phyloP scores from a whole-genome alignment of 305 asterid species.

The Fraxinus dipetala region DNA sequence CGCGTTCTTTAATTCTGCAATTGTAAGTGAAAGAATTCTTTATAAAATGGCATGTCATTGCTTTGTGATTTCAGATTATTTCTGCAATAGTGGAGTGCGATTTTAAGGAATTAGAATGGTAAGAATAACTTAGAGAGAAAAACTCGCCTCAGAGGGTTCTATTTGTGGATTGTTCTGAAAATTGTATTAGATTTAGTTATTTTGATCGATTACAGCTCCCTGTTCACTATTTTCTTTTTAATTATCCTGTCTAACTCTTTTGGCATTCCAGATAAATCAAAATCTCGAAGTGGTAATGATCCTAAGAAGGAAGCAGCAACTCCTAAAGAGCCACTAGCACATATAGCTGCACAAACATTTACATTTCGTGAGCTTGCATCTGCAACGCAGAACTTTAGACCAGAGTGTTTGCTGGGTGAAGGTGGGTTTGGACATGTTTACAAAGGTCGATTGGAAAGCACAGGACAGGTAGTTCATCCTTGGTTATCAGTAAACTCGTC shows the following conservation, averaged over 20 bases:
- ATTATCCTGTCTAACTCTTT: not conserved
- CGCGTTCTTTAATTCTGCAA: slow-evolving; percentile 4
- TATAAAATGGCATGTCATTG: slow-evolving; percentile 1
- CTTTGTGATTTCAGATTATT: not conserved
- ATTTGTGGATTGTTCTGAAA: not conserved
- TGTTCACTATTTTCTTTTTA: not conserved
- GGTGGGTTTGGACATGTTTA: slow-evolving; percentile 94
- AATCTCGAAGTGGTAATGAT: slow-evolving; percentile 55
- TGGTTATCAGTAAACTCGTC: slow-evolving; percentile 8
- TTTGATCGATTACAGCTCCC: not conserved
- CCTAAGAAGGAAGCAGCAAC: slow-evolving; percentile 57
- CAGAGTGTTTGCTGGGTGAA: slow-evolving; percentile 80
- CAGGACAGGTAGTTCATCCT: slow-evolving; percentile 60
- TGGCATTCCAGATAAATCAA: slow-evolving; percentile 55
- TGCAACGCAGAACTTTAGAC: slow-evolving; percentile 82
- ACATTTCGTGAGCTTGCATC: slow-evolving; percentile 94
- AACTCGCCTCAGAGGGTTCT: not conserved
- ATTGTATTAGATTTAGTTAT: not conserved
- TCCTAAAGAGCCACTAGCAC: slow-evolving; percentile 64
- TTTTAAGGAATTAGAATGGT: not conserved
- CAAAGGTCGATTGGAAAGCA: slow-evolving; percentile 72
- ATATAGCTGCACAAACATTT: slow-evolving; percentile 91
- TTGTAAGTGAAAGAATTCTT: not conserved
- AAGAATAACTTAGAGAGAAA: not conserved
- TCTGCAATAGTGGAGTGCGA: not conserved